Evolutionary conservation across 441 rosid genomes (phyloP).

Genomic region (Capsella rubella): DNA sequence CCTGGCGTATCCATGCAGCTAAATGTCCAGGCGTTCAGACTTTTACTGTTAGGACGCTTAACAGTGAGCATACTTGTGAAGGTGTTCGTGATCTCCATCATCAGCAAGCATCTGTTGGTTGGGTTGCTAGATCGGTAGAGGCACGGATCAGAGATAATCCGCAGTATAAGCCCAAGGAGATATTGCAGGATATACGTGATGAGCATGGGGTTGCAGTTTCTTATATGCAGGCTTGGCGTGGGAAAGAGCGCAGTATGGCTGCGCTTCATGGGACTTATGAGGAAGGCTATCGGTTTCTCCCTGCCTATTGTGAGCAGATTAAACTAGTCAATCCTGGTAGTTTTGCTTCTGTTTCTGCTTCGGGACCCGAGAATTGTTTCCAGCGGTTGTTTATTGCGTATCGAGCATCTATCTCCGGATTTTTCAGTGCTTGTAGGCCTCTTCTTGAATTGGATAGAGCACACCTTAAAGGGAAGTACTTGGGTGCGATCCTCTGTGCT

Average conservation of each 20-base stretch:
- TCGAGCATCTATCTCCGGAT: conserved; percentile 87
- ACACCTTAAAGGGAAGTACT: conserved; percentile 90
- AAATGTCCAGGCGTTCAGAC: conserved; percentile 93
- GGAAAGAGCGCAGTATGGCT: conserved; percentile 98
- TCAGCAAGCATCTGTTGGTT: conserved; percentile 98
- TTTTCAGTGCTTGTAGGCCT: conserved; percentile 88
- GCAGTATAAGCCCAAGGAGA: conserved; percentile 93
- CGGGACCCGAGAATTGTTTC: conserved; percentile 87
- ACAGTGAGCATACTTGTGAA: conserved; percentile 91
- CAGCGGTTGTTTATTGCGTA: conserved; percentile 89
- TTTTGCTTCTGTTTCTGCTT: conserved; percentile 78
- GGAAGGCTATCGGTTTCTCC: conserved; percentile 91
- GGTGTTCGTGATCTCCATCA: conserved; percentile 90
- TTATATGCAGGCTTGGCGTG: conserved; percentile 99
- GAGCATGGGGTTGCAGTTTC: conserved; percentile 98
- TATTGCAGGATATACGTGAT: conserved; percentile 88
- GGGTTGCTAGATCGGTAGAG: conserved; percentile 99
- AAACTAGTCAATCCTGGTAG: conserved; percentile 88
- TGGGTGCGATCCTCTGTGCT: conserved; percentile 85
- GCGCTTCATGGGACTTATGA: conserved; percentile 97
- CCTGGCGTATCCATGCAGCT: conserved; percentile 98
- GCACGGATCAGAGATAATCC: conserved; percentile 91
- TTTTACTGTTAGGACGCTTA: conserved; percentile 84
- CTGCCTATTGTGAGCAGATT: conserved; percentile 86
- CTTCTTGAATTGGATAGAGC: conserved; percentile 91